Percentiles rank a stretch among this genome's conserved stretches.
These are phyloP conservation scores for Ganoderma leucocontextum DNA, from an alignment of 1,284 basidiomycete species.

Conservation along the genomic window DNA sequence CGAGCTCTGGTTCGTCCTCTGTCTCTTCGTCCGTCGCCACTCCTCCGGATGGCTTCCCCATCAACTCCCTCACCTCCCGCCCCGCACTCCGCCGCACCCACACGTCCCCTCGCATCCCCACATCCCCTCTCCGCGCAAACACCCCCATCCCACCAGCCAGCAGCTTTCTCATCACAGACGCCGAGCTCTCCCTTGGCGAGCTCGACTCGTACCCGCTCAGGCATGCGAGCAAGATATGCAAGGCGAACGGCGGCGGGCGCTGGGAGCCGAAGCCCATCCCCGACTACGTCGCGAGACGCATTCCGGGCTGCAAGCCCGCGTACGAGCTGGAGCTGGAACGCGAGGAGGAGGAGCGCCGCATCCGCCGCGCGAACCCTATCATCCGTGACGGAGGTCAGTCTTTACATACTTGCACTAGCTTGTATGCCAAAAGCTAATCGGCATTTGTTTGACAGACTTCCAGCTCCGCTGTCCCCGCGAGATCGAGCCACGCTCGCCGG, in stretches of 20 bases:
- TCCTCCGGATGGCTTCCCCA: conserved; percentile 44
- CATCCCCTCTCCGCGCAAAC: conserved; percentile 42
- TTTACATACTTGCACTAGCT: conserved; percentile 20
- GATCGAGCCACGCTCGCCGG: conserved; percentile 47
- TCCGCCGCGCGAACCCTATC: conserved; percentile 62
- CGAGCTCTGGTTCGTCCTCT: conserved; percentile 42
- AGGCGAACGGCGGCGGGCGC: conserved; percentile 76
- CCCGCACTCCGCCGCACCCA: conserved; percentile 34
- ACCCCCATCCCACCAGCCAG: conserved; percentile 42
- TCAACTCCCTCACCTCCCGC: conserved; percentile 39
- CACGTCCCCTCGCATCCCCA: conserved; percentile 43
- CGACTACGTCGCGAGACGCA: conserved; percentile 57
- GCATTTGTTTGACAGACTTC: conserved; percentile 51
- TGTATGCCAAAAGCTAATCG: conserved; percentile 9
- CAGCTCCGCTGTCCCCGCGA: conserved; percentile 65
- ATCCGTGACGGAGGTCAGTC: conserved; percentile 64
- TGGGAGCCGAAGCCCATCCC: conserved; percentile 68
- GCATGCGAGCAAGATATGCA: conserved; percentile 70
- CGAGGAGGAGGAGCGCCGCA: conserved; percentile 60
- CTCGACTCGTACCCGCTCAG: conserved; percentile 74
- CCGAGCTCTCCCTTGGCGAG: conserved; percentile 53
- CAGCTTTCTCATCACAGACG: conserved; percentile 54
- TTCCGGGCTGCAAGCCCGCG: conserved; percentile 68
- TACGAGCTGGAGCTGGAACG: conserved; percentile 74
- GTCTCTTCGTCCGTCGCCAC: conserved; percentile 46